Base-by-base conservation (phyloP, 164 flowering plant genomes). In the Cinnamomum micranthum region DNA sequence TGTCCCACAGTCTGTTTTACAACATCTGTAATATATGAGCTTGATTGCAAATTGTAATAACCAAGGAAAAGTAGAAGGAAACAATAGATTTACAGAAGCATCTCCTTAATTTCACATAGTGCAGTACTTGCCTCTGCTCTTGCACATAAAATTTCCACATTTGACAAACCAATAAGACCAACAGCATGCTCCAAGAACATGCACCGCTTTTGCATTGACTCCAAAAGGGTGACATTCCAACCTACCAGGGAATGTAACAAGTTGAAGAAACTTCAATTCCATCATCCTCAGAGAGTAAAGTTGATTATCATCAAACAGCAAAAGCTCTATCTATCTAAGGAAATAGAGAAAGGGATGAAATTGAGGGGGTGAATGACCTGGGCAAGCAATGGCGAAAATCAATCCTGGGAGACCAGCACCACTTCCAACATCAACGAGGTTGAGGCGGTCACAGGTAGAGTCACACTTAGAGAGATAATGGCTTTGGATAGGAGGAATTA, bases 391-490 rank as follows among this genome's bases (percentile, higher is more conserved):
- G 24, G 99, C 98, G 24, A 95, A 75, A 70, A 95, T 80, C 47
- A 93, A 63, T 52, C 98, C 99, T 17, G 98, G 99, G 75, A 95
- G 96, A 22, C 97, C 97, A 0, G 97, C 82, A 7, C 94, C 97
- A 65, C 85, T 89, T 24, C 98, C 98, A 51, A 93, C 98, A 78
- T 95, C 98, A 50, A 93, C 87, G 4, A 95, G 79, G 10, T 72
- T 88, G 55, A 95, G 60, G 17, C 77, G 74, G n/a, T 90, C 84
- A 25, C 50, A 76, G 10, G 89, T 81, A 80, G 75, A 23, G 28
- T 73, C 76, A 68, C 93, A 88, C 64, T 82, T 81, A 10, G 83
- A 76, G 41, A 69, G 28, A 63, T 91, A 92, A 13, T 85, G 84
- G 67, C 72, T 78, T 51, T 66, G 77, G 17, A 92, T 84, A 0